Conservation (phyloP, 805 yeast species). For the Pichia ethanolica region DNA sequence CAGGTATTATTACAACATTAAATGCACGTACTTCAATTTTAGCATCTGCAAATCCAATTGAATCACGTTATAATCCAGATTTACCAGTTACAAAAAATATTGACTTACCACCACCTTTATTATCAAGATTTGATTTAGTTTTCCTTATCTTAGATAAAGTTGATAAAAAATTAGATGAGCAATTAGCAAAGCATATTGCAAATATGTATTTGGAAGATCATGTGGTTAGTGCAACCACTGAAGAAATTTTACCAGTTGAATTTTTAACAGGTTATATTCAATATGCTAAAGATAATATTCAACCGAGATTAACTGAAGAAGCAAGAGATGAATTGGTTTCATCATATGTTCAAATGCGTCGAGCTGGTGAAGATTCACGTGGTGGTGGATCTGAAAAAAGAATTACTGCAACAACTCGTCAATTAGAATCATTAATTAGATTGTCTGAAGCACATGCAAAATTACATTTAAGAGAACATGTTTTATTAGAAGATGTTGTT, state of each 20-base stretch:
- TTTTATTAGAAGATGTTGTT: conserved; percentile 72
- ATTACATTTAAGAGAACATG: conserved; percentile 72
- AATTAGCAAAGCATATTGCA: conserved; percentile 84
- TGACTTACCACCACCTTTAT: conserved; percentile 91
- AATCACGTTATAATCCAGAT: conserved; percentile 91
- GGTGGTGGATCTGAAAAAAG: conserved; percentile 63
- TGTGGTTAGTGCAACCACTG: conserved; percentile 61
- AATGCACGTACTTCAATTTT: conserved; percentile 94
- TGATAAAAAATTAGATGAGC: conserved; percentile 76
- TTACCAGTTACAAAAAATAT: conserved; percentile 92
- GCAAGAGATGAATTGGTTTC: conserved; percentile 83
- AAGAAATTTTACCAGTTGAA: conserved; percentile 76
- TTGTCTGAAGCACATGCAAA: conserved; percentile 95
- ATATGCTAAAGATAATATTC: conserved; percentile 79
- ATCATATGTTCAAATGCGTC: conserved; percentile 89
- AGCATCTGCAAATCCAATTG: conserved; percentile 96
- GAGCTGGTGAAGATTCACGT: conserved; percentile 85
- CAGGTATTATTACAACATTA: conserved; percentile 94
- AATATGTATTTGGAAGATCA: conserved; percentile 84
- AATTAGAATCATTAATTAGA: conserved; percentile 91
- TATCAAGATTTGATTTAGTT: conserved; percentile 92
- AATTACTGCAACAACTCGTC: conserved; percentile 97
- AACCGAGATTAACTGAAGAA: conserved; percentile 72
- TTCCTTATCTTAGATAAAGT: conserved; percentile 89
- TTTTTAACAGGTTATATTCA: conserved; percentile 83